These are phyloP conservation scores for Ramalina peruviana DNA, from an alignment of 495 filamentous ascomycete genomes.

Conservation along the genomic window DNA sequence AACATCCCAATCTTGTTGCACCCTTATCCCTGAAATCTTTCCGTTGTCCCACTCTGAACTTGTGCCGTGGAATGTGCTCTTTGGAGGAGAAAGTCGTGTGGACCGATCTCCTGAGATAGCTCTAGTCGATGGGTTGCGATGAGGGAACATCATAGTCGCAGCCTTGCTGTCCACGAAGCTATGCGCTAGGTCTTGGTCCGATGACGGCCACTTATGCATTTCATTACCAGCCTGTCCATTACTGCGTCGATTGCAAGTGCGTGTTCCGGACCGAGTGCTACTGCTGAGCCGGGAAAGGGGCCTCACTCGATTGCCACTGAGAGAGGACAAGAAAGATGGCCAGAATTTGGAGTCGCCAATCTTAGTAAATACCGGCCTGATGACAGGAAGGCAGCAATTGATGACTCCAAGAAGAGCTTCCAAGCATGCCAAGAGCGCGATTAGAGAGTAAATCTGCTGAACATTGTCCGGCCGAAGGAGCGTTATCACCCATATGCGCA, in stretches of 20 bases:
- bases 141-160: conserved; percentile 6
- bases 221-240: neutral
- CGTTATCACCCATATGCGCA: conserved; percentile 1
- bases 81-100: neutral
- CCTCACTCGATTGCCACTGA: conserved; percentile 1
- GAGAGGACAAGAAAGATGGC: conserved; percentile 1
- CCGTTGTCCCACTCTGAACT: neutral
- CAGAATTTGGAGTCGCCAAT: neutral
- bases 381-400: conserved; percentile 13
- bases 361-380: conserved; percentile 11
- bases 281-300: neutral
- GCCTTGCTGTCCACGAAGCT: conserved; percentile 4
- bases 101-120: neutral
- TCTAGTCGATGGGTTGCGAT: neutral
- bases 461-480: conserved; percentile 3
- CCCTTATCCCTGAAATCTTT: neutral
- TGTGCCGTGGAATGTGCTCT: neutral
- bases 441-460: conserved; percentile 5
- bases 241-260: neutral
- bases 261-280: neutral
- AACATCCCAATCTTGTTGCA: conserved; percentile 8
- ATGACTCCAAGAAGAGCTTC: conserved; percentile 12
- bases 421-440: conserved; percentile 8
- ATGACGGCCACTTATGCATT: neutral
- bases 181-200: neutral